These are phyloP conservation scores for Ambrosiella beaveri DNA, from an alignment of 2,329 filamentous ascomycete genomes.

Conservation along the genomic window DNA sequence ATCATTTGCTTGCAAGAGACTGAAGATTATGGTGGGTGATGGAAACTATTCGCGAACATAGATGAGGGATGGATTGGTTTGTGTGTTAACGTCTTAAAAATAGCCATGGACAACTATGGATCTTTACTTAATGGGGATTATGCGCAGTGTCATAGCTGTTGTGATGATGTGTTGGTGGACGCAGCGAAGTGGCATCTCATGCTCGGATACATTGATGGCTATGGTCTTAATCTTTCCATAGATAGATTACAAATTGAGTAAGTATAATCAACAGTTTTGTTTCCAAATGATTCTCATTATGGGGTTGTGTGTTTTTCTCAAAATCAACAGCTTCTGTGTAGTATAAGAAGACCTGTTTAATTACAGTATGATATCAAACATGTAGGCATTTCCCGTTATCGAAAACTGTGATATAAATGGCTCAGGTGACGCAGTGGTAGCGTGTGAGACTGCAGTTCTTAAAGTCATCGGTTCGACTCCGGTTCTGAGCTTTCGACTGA, in stretches of 20 bases:
- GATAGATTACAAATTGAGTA: neutral
- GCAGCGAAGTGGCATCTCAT: too few relatives aligned
- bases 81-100: constrained; percentile 1
- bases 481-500: constrained; percentile 11
- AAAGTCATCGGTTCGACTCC: constrained; percentile 13
- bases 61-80: neutral
- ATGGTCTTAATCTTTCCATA: too few relatives aligned
- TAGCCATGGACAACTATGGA: neutral
- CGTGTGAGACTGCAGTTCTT: constrained; percentile 13
- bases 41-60: neutral
- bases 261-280: neutral
- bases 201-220: too few relatives aligned
- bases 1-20: constrained; percentile 3
- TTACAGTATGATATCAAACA: neutral
- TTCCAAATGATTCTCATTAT: too few relatives aligned
- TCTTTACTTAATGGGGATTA: neutral
- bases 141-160: neutral
- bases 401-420: neutral
- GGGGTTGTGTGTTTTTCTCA: too few relatives aligned
- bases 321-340: too few relatives aligned
- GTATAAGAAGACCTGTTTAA: too few relatives aligned
- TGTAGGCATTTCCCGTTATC: neutral
- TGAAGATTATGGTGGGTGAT: neutral
- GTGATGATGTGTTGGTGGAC: neutral
- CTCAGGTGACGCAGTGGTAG: constrained; percentile 13